Conservation (phyloP, 352 stramenopile species). For the Plasmopara halstedii region DNA sequence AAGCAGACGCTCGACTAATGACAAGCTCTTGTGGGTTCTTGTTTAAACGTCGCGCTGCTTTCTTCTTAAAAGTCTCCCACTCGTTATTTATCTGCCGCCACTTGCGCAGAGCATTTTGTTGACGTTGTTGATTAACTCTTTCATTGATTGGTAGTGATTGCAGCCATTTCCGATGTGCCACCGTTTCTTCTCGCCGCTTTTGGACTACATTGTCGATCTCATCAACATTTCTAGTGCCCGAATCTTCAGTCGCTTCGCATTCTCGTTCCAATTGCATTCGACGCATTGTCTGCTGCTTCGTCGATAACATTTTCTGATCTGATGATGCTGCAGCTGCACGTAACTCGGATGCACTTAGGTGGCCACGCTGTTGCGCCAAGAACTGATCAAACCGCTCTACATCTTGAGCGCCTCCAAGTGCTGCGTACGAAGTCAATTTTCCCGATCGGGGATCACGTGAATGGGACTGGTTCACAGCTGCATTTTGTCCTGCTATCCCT, state of each 20-base stretch:
- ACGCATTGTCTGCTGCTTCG: slow-evolving; percentile 33
- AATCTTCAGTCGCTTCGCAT: not conserved
- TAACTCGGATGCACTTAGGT: slow-evolving; percentile 23
- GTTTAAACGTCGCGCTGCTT: slow-evolving; percentile 45
- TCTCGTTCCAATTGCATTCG: slow-evolving; percentile 11
- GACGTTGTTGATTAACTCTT: slow-evolving; percentile 47
- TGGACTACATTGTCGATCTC: slow-evolving; percentile 30
- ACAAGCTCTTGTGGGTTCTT: slow-evolving; percentile 74
- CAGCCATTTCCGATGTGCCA: slow-evolving; percentile 57
- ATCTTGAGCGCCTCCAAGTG: slow-evolving; percentile 47
- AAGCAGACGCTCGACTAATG: slow-evolving; percentile 77
- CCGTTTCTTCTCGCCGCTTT: slow-evolving; percentile 34
- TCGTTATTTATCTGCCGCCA: slow-evolving; percentile 64
- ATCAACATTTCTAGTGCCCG: slow-evolving; percentile 1
- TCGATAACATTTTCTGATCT: slow-evolving; percentile 27
- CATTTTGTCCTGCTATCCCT: not conserved
- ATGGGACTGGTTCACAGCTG: slow-evolving; percentile 13
- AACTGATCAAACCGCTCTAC: slow-evolving; percentile 55
- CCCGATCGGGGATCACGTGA: slow-evolving; percentile 23
- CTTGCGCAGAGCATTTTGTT: slow-evolving; percentile 60
- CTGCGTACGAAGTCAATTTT: slow-evolving; percentile 54
- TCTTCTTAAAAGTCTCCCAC: slow-evolving; percentile 62
- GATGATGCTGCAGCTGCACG: slow-evolving; percentile 6
- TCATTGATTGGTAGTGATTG: slow-evolving; percentile 66
- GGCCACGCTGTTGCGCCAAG: slow-evolving; percentile 32